Base-by-base conservation (phyloP, 208 protist genomes). In the Crithidia sp. region DNA sequence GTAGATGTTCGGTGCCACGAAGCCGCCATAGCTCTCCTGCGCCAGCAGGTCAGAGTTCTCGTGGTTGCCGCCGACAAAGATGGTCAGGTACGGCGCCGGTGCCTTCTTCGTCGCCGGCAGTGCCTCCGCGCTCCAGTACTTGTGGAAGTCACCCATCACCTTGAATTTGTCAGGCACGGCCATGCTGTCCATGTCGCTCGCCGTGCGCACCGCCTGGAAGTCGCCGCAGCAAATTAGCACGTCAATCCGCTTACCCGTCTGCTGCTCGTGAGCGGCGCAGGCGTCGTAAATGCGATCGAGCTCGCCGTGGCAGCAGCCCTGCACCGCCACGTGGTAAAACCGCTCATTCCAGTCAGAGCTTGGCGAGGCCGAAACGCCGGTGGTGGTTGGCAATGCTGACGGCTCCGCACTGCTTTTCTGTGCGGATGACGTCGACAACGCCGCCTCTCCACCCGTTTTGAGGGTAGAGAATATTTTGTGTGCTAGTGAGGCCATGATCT, bases 1-100 rank as follows among this genome's bases (percentile, higher is more conserved):
- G 84, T 99, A 99, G 65, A 99, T 99, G 77, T 99, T 99, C 2
- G 94, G 96, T 3, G 97, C 97, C 14, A 99, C 87, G 88, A 96
- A 99, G 17, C 98, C 98, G 13, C 98, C 98, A 77, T 98, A 96
- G 71, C 83, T 95, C 62, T 99, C 83, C 66, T 99, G 95, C 50
- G 89, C 93, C 13, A 99, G 84, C 85, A 98, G 87, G 67, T 98
- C 98, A 3, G 91, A 98, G 10, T 97, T 96, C 79, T 99, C 99
- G 82, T 99, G 99, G 83, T 99, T 99, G 54, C 99, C 99, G 19
- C 99, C 99, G 57, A 99, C 90, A 77, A 99, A 99, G 13, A 99
- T 77, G 17, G 99, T 99, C 10, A 99, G 84, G 16, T 99, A 95
- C 10, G 98, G 98, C n/a, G 98, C 98, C 45, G 53, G 16, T 39